Percentiles rank a stretch among this genome's conserved stretches.
phyloP scores from a whole-genome alignment of 1,139 yeast species.

The Tardiomyces depauwii region DNA sequence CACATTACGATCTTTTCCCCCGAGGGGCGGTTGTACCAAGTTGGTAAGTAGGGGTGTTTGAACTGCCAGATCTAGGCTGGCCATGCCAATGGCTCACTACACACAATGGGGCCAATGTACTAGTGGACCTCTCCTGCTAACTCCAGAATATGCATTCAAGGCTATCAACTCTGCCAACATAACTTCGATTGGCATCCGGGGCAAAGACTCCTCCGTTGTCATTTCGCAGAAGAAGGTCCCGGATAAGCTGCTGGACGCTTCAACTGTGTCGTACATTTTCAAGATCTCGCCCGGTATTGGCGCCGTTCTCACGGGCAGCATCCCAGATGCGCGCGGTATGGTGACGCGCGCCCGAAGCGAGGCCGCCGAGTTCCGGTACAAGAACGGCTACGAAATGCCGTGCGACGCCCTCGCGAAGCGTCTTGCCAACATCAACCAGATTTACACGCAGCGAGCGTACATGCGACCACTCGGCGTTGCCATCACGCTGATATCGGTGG shows the following conservation, averaged over 20 bases:
- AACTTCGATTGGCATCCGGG: slow-evolving; percentile 79
- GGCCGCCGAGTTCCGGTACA: slow-evolving; percentile 89
- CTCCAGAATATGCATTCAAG: slow-evolving; percentile 74
- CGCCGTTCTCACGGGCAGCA: slow-evolving; percentile 88
- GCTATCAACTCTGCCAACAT: slow-evolving; percentile 90
- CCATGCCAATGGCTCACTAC: no score
- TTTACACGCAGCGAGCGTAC: slow-evolving; percentile 96
- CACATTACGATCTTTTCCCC: slow-evolving; percentile 98
- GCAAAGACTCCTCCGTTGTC: slow-evolving; percentile 81
- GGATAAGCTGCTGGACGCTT: slow-evolving; percentile 80
- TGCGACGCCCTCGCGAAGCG: slow-evolving; percentile 88
- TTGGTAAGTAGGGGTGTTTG: no score
- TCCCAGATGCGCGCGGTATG: slow-evolving; percentile 90
- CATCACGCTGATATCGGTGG: slow-evolving; percentile 76
- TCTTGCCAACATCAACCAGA: slow-evolving; percentile 90
- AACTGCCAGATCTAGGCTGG: no score
- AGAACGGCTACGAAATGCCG: slow-evolving; percentile 95
- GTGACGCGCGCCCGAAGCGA: slow-evolving; percentile 86
- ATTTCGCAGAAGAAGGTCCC: slow-evolving; percentile 94
- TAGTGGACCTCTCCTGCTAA: no score
- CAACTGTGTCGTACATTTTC: slow-evolving; percentile 77
- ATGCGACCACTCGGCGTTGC: slow-evolving; percentile 97
- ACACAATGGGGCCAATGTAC: no score
- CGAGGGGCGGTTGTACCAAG: slow-evolving; percentile 95
- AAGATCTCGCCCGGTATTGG: slow-evolving; percentile 76